Evolutionary conservation across 1,284 basidiomycete genomes (phyloP).

Genomic region (Ustilago bromivora): DNA sequence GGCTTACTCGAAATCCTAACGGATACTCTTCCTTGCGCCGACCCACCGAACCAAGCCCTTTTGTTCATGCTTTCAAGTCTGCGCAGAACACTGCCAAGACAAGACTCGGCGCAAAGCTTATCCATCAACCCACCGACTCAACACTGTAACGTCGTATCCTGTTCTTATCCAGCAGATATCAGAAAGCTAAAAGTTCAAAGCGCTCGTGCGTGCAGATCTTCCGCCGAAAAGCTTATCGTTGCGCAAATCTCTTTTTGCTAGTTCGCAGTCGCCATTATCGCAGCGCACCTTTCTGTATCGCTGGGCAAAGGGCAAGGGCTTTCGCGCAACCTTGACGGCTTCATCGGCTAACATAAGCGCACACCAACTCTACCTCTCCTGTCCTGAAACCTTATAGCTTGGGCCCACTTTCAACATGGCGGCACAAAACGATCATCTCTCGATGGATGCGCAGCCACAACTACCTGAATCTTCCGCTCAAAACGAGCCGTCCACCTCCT

Average conservation of each 20-base stretch:
- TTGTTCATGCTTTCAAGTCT: conserved; percentile 1
- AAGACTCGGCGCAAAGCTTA: background rate
- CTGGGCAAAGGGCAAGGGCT: too few relatives aligned
- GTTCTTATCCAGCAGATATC: background rate
- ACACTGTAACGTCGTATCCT: background rate
- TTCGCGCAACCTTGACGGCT: conserved; percentile 1
- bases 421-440: conserved; percentile 2
- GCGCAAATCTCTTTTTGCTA: background rate
- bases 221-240: conserved; percentile 5
- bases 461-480: conserved; percentile 13
- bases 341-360: background rate
- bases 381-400: background rate
- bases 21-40: background rate
- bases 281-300: background rate
- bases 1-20: background rate
- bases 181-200: background rate
- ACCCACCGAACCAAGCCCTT: conserved; percentile 6
- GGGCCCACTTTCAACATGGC: conserved; percentile 11
- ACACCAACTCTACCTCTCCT: background rate
- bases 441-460: conserved; percentile 27
- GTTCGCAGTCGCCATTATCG: background rate
- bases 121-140: background rate
- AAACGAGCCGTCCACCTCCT: conserved; percentile 10
- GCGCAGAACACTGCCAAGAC: conserved; percentile 3
- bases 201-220: conserved; percentile 5